phyloP scores from a whole-genome alignment of 176 grass and related monocot species.

The Zea luxurians region DNA sequence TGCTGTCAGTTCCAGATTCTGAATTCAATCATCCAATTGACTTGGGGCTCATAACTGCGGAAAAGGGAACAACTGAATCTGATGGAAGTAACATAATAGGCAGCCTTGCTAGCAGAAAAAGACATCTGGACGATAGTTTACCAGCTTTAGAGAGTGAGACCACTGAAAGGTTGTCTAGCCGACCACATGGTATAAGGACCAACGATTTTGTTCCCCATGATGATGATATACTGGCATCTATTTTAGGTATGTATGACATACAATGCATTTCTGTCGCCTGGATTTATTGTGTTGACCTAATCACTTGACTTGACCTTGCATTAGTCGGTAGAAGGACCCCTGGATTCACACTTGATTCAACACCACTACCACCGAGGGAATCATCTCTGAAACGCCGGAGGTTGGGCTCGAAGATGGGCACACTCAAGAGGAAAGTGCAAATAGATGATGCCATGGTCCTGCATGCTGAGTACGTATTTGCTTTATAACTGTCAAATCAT shows the following conservation, averaged over 20 bases:
- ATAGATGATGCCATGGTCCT: slow-evolving; percentile 92
- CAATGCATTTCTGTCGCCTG: slow-evolving; percentile 20
- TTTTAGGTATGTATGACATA: slow-evolving; percentile 68
- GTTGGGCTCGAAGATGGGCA: slow-evolving; percentile 51
- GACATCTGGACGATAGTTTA: slow-evolving; percentile 68
- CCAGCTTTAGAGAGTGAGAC: slow-evolving; percentile 59
- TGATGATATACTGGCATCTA: slow-evolving; percentile 88
- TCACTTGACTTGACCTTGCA: slow-evolving; percentile 36
- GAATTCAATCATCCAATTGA: slow-evolving; percentile 58
- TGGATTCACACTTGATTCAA: slow-evolving; percentile 66
- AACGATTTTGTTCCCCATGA: slow-evolving; percentile 64
- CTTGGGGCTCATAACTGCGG: slow-evolving; percentile 75
- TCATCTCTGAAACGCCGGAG: slow-evolving; percentile 72
- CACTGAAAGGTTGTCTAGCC: slow-evolving; percentile 67
- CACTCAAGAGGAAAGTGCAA: slow-evolving; percentile 80
- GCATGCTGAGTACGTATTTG: slow-evolving; percentile 90
- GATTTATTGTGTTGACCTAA: slow-evolving; percentile 45
- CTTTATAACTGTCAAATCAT: slow-evolving; percentile 13
- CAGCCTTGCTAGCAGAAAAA: slow-evolving; percentile 78
- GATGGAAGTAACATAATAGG: slow-evolving; percentile 88
- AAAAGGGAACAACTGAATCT: slow-evolving; percentile 76
- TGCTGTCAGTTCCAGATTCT: slow-evolving; percentile 64
- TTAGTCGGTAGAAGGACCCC: slow-evolving; percentile 83
- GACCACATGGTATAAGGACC: slow-evolving; percentile 56
- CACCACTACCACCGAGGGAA: slow-evolving; percentile 51